Evolutionary conservation across 1,284 basidiomycete species (phyloP), one percentile per base, ranked within the genome.

Genomic region (Psilocybe mexicana): DNA sequence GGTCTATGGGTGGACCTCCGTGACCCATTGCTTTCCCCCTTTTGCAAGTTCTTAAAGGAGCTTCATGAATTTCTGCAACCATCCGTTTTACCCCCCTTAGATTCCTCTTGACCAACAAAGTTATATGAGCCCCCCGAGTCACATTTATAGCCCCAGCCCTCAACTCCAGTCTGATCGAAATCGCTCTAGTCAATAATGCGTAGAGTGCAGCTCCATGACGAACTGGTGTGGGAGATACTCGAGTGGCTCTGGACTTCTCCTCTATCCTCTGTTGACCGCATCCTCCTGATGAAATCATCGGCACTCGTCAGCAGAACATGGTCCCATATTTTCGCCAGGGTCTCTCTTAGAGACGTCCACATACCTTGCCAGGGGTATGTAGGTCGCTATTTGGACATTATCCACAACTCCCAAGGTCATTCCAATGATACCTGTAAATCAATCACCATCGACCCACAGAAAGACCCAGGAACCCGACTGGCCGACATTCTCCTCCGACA

Each of bases 211-310:
- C 46, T 18, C 7, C 46, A 44, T 1, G 45, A 58, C 42, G 73
- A 74, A 49, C 57, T 73, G 7, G 4, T 71, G 28, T 63, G 66
- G 47, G 59, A 65, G 14, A 65, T 74, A 12, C 62, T 73, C 14
- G 25, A 54, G 6, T 52, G 59, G 2, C 51, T 65, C 14, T 74
- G 73, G 73, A 45, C 59, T 10, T 65, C 68, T 43, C 61, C 60
- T 14, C 61, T 70, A 23, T 61, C 68, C 1, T 46, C 60, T 8
- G 42, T 36, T 3, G 69, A 73, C 46, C 69, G 71, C 23, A 65
- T 65, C 43, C 56, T 55, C 6, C 64, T 72, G 52, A 73, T 72
- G 66, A 65, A 58, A 18, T 67, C 70, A 5, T 68, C 65, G n/a
- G 45, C 59, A 28, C 60, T 66, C 23, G 67, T 74, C 40, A 67